Percentiles rank a stretch among this genome's conserved stretches.
Conservation (phyloP, 2,329 filamentous ascomycete genomes). For the Fusarium anthophilum region DNA sequence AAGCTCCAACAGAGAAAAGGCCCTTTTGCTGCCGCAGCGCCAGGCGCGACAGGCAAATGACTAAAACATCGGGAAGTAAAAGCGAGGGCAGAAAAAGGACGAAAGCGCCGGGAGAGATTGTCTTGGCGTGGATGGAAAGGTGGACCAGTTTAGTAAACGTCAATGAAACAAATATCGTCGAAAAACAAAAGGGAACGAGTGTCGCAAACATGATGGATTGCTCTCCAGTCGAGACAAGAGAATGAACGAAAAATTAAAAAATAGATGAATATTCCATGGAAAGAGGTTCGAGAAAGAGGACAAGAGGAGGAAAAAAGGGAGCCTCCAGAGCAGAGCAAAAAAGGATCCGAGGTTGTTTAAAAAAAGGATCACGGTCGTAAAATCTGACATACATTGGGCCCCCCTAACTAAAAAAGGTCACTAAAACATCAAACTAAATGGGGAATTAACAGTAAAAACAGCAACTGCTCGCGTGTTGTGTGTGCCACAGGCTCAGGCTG, state of each 20-base stretch:
- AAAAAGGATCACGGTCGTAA: background rate
- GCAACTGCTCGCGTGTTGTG: constrained; percentile 40
- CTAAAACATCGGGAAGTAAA: constrained; percentile 40
- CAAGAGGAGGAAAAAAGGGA: background rate
- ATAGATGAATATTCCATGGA: background rate
- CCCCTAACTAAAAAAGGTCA: background rate
- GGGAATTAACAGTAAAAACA: constrained; percentile 25
- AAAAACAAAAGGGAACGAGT: constrained; percentile 44
- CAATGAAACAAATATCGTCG: constrained; percentile 43
- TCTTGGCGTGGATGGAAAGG: constrained; percentile 42
- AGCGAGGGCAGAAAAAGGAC: constrained; percentile 45
- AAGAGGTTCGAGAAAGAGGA: background rate
- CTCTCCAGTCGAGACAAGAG: background rate
- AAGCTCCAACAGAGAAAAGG: constrained; percentile 34
- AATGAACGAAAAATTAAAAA: background rate
- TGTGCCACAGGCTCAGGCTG: background rate
- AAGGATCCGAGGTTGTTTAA: background rate
- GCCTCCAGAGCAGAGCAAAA: background rate
- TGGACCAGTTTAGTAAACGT: constrained; percentile 44
- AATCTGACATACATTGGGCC: background rate
- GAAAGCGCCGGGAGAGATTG: constrained; percentile 38
- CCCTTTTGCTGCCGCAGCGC: constrained; percentile 42
- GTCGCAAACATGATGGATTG: constrained; percentile 32
- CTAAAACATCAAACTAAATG: background rate
- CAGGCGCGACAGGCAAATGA: constrained; percentile 41